Base-by-base conservation (phyloP, 208 protist species). In the Herpetomonas tarakana region DNA sequence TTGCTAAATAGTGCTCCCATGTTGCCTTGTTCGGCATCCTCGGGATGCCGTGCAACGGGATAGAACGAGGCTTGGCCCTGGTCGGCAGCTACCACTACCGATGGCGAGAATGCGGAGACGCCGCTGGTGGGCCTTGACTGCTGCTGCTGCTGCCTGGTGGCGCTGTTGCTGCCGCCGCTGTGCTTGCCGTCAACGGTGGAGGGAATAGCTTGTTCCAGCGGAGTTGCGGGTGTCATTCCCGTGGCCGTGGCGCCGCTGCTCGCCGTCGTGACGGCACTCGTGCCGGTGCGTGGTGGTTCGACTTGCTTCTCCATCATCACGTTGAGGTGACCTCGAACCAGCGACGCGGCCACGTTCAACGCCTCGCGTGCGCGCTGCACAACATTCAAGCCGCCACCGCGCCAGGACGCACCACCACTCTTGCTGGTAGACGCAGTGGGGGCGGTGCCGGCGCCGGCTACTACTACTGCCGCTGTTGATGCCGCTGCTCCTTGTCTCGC, bases 331-430 rank as follows among this genome's bases (percentile, higher is more conserved):
- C 75, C 79, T 1, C 72, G 66, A 18, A 86, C 76, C 22, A 88
- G 65, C 2, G 82, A 87, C 12, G 75, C 71, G 3, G 81, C 84
- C n/a, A 81, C 78, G 41, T 62, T 68, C 29, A 93, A 55, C 29
- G 88, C 78, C 31, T 93, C 82, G 3, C 76, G 65, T 19, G 85
- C 76, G 22, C 74, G 77, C 41, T 70, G 58, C 53, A 90, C 68
- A 49, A 86, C 60, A 6, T 41, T 52, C 55, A 35, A 60, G 11
- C 62, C 62, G 24, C 44, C 28, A 18, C 62, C 31, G 35, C 22
- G 51, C 4, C 7, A 18, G 19, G 53, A 29, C 14, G 35, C 18
- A 24, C n/a, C 3, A 4, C 26, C 28, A 24, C 41, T 52, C 1
- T 28, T 50, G 52, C 50, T 65, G 7, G 52, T 56, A 3, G 29